Base-by-base conservation (phyloP, 495 filamentous ascomycete genomes). In the Friedmanniomyces simplex region DNA sequence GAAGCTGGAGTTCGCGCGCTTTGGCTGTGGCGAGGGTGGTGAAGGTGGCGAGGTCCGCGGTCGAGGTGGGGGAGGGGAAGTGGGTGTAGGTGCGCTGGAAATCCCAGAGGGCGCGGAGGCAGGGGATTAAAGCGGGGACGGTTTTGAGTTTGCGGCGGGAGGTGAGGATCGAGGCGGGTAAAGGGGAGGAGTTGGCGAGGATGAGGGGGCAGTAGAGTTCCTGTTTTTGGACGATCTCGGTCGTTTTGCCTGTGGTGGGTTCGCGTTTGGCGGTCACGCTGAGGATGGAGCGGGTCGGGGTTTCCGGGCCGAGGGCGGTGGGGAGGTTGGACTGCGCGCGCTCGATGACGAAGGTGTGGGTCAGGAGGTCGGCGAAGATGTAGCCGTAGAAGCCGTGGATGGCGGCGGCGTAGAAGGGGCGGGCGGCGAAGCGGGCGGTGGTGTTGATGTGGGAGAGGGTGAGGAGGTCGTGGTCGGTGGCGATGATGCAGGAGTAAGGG, bases 301-400 rank as follows among this genome's bases (percentile, higher is more conserved):
- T 84, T 65, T 97, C 93, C 0, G 76, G 63, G 20, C 82, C 80
- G 6, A 82, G 65, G 5, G 70, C 54, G 1, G 93, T 88, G 0
- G 77, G 62, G 1, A 84, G 67, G 61, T 97, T 96, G 24, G 87
- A 84, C 60, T 85, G 85, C 53, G 85, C 79, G 37, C 93, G 83
- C 73, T 95, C 84, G 59, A 96, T 83, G 39, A 93, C 82, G 60
- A 87, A 98, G 57, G 89, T 82, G 67, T 97, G 93, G 46, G 77
- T 76, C 64, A 94, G 87, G 13, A 98, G 76, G 67, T 98, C 93
- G 21, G 88, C 85, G 69, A 98, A 98, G 52, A 95, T 84, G 68
- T 87, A 98, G 28, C 94, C 94, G 71, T 95, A 96, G 66, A 96
- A 78, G 24, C 93, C 93, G 68, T 96, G 89, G 12, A 85, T 80